Conservation (phyloP, 2,329 filamentous ascomycete genomes). For the Cordyceps pruinosa region DNA sequence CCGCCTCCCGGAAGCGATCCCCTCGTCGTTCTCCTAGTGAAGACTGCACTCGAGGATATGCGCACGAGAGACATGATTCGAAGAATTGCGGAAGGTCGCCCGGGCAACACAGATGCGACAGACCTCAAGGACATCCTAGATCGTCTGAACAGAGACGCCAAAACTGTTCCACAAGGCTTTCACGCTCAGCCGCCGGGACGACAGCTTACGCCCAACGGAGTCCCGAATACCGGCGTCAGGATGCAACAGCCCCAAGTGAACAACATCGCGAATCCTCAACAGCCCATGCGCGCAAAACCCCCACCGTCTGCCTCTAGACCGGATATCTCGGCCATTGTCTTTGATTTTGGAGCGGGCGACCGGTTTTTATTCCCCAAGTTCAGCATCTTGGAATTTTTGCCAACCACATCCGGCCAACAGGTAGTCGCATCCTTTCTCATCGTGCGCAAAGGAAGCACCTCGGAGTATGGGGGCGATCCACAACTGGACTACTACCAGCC, state of each 20-base stretch:
- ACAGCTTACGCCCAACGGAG: constrained; percentile 25
- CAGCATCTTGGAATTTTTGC: constrained; percentile 64
- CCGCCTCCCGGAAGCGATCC: constrained; percentile 49
- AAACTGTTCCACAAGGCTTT: constrained; percentile 26
- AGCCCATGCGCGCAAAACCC: constrained; percentile 54
- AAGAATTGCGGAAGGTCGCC: constrained; percentile 45
- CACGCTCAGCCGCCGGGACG: constrained; percentile 19
- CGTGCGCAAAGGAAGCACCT: constrained; percentile 62
- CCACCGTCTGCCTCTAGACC: constrained; percentile 47
- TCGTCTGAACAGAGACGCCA: constrained; percentile 36
- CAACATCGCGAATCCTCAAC: constrained; percentile 33
- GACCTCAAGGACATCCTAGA: constrained; percentile 50
- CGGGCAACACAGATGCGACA: constrained; percentile 44
- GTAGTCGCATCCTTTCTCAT: constrained; percentile 72
- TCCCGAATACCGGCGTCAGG: constrained; percentile 22
- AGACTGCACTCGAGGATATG: constrained; percentile 47
- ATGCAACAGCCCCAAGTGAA: constrained; percentile 10
- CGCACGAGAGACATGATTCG: constrained; percentile 44
- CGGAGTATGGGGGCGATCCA: constrained; percentile 57
- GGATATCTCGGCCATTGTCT: constrained; percentile 59
- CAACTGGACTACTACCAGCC: constrained; percentile 69
- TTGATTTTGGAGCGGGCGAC: constrained; percentile 68
- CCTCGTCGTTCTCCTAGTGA: constrained; percentile 50
- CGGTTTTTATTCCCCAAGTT: constrained; percentile 73
- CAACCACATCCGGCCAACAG: constrained; percentile 43